Evolutionary conservation across 108 stramenopile species (phyloP).

Genomic region (Seminavis robusta): DNA sequence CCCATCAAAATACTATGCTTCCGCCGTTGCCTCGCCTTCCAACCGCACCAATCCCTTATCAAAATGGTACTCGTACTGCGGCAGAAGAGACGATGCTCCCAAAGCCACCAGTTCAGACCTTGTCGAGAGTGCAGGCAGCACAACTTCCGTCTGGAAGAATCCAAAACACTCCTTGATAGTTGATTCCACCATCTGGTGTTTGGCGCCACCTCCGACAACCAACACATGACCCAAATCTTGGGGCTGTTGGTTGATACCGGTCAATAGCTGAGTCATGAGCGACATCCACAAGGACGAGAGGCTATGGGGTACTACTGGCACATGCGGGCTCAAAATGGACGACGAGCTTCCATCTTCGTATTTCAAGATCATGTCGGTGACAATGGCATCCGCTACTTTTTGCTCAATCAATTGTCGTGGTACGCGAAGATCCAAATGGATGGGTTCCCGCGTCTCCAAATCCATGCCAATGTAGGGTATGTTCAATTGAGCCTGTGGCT

Average conservation of each 20-base stretch:
- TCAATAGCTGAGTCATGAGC: constrained; percentile 51
- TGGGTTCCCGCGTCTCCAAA: constrained; percentile 21
- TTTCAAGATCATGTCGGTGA: constrained; percentile 12
- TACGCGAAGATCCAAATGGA: constrained; percentile 60
- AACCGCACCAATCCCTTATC: constrained; percentile 30
- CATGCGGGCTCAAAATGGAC: no score
- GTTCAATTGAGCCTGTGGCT: constrained; percentile 53
- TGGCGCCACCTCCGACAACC: constrained; percentile 64
- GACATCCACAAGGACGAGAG: constrained; percentile 51
- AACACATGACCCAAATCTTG: constrained; percentile 43
- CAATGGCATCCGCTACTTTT: constrained; percentile 33
- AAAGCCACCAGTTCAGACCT: constrained; percentile 38
- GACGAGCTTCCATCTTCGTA: constrained; percentile 32
- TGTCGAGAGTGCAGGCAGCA: constrained; percentile 22
- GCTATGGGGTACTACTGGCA: constrained; percentile 59
- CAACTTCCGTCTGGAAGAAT: constrained; percentile 7
- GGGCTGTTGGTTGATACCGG: constrained; percentile 43
- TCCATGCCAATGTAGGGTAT: constrained; percentile 68
- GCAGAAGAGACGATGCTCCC: constrained; percentile 41
- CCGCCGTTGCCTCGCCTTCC: no score
- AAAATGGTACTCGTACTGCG: constrained; percentile 33
- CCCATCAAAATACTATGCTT: no score
- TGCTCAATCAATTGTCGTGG: constrained; percentile 64
- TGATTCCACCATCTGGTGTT: constrained; percentile 35
- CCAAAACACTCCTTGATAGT: constrained; percentile 11